phyloP scores from a whole-genome alignment of 1,284 basidiomycete species.

The Ustilago crameri region DNA sequence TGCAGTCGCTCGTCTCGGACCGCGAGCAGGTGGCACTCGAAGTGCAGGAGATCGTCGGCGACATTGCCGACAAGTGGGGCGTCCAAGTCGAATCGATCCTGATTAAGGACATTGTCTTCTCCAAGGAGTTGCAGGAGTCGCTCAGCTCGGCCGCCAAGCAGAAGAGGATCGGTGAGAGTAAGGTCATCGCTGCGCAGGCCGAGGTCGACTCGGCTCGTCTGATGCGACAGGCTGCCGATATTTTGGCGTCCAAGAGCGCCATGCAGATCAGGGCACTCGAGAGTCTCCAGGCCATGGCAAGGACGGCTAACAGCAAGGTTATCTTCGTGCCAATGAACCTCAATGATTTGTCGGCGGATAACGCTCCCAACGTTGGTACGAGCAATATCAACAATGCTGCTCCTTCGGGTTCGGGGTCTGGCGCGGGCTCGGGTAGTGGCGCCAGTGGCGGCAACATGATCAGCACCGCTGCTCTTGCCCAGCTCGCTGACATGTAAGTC shows the following conservation, averaged over 20 bases:
- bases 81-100: constrained; percentile 93
- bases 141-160: constrained; percentile 90
- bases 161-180: constrained; percentile 93
- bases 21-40: constrained; percentile 95
- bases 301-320: constrained; percentile 83
- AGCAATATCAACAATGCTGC: not conserved
- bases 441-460: constrained; percentile 24
- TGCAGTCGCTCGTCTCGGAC: constrained; percentile 75
- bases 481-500: constrained; percentile 40
- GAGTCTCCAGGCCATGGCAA: constrained; percentile 79
- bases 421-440: constrained; percentile 1
- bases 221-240: constrained; percentile 80
- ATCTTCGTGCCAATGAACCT: constrained; percentile 87
- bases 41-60: constrained; percentile 87
- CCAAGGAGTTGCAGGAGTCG: constrained; percentile 86
- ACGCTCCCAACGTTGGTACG: constrained; percentile 17
- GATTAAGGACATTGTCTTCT: constrained; percentile 86
- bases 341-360: constrained; percentile 24
- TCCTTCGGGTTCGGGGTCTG: constrained; percentile 4
- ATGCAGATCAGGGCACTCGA: constrained; percentile 98
- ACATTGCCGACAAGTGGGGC: constrained; percentile 79
- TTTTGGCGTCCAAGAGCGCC: constrained; percentile 76
- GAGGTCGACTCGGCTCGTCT: constrained; percentile 93
- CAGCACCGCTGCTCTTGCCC: constrained; percentile 34
- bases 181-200: constrained; percentile 94